Conservation (phyloP, 2,329 filamentous ascomycete species). For the Ophiocordyceps robertsii region DNA sequence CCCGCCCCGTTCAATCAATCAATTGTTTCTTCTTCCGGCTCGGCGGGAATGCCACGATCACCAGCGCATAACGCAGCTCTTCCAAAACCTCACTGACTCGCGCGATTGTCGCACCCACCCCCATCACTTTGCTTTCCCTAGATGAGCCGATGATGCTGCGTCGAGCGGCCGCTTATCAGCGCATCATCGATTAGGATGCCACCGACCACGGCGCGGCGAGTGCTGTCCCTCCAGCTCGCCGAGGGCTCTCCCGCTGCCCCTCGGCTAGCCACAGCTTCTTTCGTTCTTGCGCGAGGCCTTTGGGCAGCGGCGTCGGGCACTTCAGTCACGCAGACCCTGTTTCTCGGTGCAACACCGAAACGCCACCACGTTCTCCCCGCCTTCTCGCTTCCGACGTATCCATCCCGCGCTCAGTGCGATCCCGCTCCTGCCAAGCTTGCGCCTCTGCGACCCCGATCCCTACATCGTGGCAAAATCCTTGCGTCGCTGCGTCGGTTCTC, state of each 20-base stretch:
- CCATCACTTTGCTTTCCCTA: neutral
- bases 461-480: neutral
- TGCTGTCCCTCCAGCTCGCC: constrained; percentile 32
- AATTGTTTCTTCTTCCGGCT: too few species aligned
- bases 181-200: constrained; percentile 27
- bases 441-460: neutral
- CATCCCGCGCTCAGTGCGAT: neutral
- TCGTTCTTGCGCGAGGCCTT: neutral
- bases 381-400: constrained; percentile 1
- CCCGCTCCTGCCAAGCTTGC: neutral
- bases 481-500: constrained; percentile 18
- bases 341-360: neutral
- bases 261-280: neutral
- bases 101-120: neutral
- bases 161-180: constrained; percentile 8
- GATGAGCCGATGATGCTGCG: constrained; percentile 15
- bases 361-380: neutral
- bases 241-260: neutral
- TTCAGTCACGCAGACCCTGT: neutral
- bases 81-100: neutral
- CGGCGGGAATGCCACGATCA: too few species aligned
- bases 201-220: constrained; percentile 34
- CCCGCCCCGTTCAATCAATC: too few species aligned
- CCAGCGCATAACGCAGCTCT: too few species aligned
- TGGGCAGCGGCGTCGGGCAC: neutral